Percentiles rank a stretch among this genome's conserved stretches.
These are phyloP conservation scores for Talaromyces sp. DNA, from an alignment of 2,329 filamentous ascomycete species.

Conservation along the genomic window DNA sequence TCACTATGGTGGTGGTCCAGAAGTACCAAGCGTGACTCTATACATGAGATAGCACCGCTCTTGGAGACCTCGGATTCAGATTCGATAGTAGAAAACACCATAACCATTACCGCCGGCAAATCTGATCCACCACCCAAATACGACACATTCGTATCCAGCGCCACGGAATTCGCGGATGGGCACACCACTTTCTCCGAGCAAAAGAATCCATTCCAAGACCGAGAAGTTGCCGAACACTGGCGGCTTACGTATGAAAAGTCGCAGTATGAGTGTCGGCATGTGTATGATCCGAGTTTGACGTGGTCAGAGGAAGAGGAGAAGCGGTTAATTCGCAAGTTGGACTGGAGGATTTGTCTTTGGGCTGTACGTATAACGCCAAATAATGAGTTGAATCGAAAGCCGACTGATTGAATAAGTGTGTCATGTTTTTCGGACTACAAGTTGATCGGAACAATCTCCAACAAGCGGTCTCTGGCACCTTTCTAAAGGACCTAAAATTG, in stretches of 20 bases:
- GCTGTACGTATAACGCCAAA: slow-evolving; percentile 1
- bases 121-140: background rate
- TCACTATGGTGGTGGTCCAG: background rate
- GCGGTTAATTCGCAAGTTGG: slow-evolving; percentile 10
- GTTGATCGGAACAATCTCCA: slow-evolving; percentile 15
- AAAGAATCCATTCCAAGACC: slow-evolving; percentile 47
- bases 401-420: background rate
- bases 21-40: background rate
- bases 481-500: slow-evolving; percentile 12
- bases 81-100: background rate
- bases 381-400: no score
- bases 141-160: background rate
- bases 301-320: slow-evolving; percentile 33
- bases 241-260: slow-evolving; percentile 53
- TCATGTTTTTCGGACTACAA: slow-evolving; percentile 17
- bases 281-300: slow-evolving; percentile 37
- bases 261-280: slow-evolving; percentile 44
- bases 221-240: slow-evolving; percentile 54
- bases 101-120: background rate
- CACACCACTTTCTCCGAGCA: background rate
- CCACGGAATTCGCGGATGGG: background rate
- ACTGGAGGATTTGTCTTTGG: slow-evolving; percentile 16
- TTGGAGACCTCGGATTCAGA: background rate
- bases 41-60: background rate
- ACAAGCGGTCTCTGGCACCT: slow-evolving; percentile 16